Conservation (phyloP, 1,284 basidiomycete species). For the Bjerkandera adusta region DNA sequence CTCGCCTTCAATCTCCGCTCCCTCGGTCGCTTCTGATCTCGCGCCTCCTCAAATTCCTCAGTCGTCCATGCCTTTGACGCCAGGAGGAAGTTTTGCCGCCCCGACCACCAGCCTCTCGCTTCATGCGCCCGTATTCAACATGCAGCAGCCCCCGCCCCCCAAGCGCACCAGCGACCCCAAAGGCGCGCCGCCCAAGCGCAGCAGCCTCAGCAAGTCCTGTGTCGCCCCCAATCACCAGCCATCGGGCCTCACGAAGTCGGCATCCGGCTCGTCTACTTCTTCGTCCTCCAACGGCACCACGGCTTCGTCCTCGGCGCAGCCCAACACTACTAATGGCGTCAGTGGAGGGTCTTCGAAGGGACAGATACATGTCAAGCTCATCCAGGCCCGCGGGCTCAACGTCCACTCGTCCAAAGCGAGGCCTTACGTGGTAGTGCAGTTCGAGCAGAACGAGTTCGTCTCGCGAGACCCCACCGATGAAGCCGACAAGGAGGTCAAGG, state of each 20-base stretch:
- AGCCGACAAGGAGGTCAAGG: constrained; percentile 84
- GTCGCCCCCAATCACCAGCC: constrained; percentile 17
- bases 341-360: constrained; percentile 54
- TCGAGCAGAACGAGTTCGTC: constrained; percentile 99
- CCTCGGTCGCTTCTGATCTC: constrained; percentile 15
- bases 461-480: constrained; percentile 87
- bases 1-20: constrained; percentile 30
- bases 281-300: constrained; percentile 32
- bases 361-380: constrained; percentile 94
- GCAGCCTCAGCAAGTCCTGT: constrained; percentile 10
- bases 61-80: constrained; percentile 35
- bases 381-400: constrained; percentile 87
- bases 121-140: constrained; percentile 78
- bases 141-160: constrained; percentile 60
- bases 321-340: constrained; percentile 26
- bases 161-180: constrained; percentile 35
- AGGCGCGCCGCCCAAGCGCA: too few species aligned
- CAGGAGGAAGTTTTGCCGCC: constrained; percentile 45
- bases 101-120: constrained; percentile 75
- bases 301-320: constrained; percentile 27
- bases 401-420: constrained; percentile 65
- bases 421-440: constrained; percentile 97
- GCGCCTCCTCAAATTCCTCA: constrained; percentile 26
- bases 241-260: constrained; percentile 15
- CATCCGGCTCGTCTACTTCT: constrained; percentile 12